phyloP scores from a whole-genome alignment of 352 stramenopile genomes.

The Phytophthora megakarya region DNA sequence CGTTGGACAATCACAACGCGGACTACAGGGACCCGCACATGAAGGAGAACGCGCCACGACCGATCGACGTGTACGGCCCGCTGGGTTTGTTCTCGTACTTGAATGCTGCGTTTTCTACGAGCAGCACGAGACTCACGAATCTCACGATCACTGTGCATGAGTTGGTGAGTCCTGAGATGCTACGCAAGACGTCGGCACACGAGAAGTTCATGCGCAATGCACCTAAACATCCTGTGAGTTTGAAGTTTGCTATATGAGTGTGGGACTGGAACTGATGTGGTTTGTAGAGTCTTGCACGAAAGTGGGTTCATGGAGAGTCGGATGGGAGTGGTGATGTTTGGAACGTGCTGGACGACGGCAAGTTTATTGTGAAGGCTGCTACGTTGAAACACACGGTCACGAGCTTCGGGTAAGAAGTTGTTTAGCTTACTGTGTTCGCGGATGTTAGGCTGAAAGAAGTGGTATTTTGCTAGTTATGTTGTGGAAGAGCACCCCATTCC shows the following conservation, averaged over 20 bases:
- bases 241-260: neutral
- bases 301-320: constrained; percentile 60
- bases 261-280: neutral
- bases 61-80: constrained; percentile 81
- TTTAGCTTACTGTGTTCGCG: neutral
- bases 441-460: neutral
- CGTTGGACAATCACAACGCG: constrained; percentile 79
- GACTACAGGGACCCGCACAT: constrained; percentile 63
- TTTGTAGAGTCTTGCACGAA: constrained; percentile 49
- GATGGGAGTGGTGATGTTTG: constrained; percentile 68
- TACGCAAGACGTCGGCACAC: constrained; percentile 48
- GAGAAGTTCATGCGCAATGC: constrained; percentile 70
- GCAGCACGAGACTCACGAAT: constrained; percentile 71
- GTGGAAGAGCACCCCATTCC: constrained; percentile 74
- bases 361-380: constrained; percentile 63
- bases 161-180: constrained; percentile 58
- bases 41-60: constrained; percentile 43
- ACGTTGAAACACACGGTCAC: constrained; percentile 80
- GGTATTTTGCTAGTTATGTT: constrained; percentile 57
- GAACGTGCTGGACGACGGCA: constrained; percentile 75
- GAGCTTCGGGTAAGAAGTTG: constrained; percentile 66
- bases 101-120: constrained; percentile 71
- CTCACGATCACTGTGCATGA: constrained; percentile 78
- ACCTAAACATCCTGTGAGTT: constrained; percentile 61
- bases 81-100: constrained; percentile 80